phyloP scores from a whole-genome alignment of 805 yeast genomes.

The Blastobotrys muscicola region DNA sequence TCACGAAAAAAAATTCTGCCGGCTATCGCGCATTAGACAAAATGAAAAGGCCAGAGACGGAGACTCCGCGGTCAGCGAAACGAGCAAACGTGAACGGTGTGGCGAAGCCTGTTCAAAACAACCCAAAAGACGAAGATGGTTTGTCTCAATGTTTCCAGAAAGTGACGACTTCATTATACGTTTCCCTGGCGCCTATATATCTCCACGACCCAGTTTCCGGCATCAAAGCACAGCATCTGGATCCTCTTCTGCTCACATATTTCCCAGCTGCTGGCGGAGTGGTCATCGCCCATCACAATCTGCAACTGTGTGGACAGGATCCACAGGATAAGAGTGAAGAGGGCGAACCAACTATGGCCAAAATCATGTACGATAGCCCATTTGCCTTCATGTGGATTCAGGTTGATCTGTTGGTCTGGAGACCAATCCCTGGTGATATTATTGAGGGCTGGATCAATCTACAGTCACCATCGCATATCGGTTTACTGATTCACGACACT shows the following conservation, averaged over 20 bases:
- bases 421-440: slow-evolving; percentile 77
- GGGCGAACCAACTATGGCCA: slow-evolving; percentile 42
- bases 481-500: slow-evolving; percentile 81
- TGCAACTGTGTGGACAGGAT: slow-evolving; percentile 40
- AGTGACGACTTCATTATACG: slow-evolving; percentile 54
- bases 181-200: slow-evolving; percentile 82
- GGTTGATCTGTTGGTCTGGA: slow-evolving; percentile 81
- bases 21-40: background rate
- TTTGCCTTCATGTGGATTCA: slow-evolving; percentile 81
- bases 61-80: background rate
- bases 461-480: slow-evolving; percentile 93
- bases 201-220: slow-evolving; percentile 64
- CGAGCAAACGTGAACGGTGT: slow-evolving; percentile 1
- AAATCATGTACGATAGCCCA: slow-evolving; percentile 70
- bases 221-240: slow-evolving; percentile 77
- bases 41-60: background rate
- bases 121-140: slow-evolving; percentile 23
- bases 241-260: slow-evolving; percentile 80
- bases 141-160: slow-evolving; percentile 57
- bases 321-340: slow-evolving; percentile 30
- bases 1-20: background rate
- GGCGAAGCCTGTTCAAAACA: slow-evolving; percentile 3
- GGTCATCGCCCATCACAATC: slow-evolving; percentile 66
- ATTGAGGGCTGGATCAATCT: slow-evolving; percentile 82
- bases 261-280: slow-evolving; percentile 69